A percentile compares a stretch with the other conserved stretches of the same genome.
Conservation (phyloP, 2,329 filamentous ascomycete species). For the Dactylellina drechsleri region DNA sequence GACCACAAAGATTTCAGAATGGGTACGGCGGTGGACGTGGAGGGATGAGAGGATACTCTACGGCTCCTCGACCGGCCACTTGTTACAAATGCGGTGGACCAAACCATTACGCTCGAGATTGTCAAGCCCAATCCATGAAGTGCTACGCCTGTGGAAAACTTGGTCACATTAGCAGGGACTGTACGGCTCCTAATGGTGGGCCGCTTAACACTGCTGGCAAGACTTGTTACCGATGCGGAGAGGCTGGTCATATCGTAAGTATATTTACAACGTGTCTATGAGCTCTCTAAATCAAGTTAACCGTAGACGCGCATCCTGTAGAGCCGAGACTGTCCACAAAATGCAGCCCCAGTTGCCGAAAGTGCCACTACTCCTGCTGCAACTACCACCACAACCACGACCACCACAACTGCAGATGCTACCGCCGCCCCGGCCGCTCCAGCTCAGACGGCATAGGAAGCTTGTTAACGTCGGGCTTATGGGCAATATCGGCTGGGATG, state of each 20-base stretch:
- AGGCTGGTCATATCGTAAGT: conserved; percentile 77
- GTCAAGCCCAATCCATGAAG: conserved; percentile 98
- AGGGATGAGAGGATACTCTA: conserved; percentile 78
- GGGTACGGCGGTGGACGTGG: conserved; percentile 70
- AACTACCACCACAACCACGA: conserved; percentile 62
- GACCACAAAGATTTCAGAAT: conserved; percentile 68
- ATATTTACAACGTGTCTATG: neutral
- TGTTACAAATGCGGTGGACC: conserved; percentile 84
- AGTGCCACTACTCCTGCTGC: conserved; percentile 62
- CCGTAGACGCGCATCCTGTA: neutral
- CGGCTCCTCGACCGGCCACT: conserved; percentile 74
- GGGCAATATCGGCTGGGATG: conserved; percentile 14
- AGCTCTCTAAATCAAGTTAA: neutral
- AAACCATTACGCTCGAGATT: conserved; percentile 98
- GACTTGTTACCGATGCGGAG: conserved; percentile 97
- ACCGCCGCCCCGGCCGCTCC: conserved; percentile 34
- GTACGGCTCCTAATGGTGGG: conserved; percentile 94
- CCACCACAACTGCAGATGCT: conserved; percentile 61
- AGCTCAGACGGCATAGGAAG: conserved; percentile 16
- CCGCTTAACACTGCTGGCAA: conserved; percentile 95
- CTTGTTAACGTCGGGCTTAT: conserved; percentile 12
- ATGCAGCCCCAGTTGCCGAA: conserved; percentile 66
- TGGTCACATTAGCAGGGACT: conserved; percentile 73
- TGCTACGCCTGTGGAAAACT: conserved; percentile 97
- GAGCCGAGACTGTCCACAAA: conserved; percentile 83